A percentile compares a stretch with the other conserved stretches of the same genome.
Evolutionary conservation across 495 filamentous ascomycete species (phyloP).

Genomic region (Penicilliopsis zonata): DNA sequence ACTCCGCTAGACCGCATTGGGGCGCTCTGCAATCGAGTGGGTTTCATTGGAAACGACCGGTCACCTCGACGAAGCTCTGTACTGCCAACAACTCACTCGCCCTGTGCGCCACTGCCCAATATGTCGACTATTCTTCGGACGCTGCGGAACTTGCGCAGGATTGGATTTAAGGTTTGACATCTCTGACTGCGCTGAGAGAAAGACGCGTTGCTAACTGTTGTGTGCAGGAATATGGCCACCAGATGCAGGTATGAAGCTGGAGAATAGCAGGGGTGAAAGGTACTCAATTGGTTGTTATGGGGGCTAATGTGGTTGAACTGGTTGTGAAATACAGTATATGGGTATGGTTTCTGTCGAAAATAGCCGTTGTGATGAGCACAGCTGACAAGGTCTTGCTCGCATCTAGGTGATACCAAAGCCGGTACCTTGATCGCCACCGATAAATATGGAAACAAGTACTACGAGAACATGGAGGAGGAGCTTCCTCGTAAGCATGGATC

Average conservation of each 20-base stretch:
- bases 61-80: neutral
- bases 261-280: conserved; percentile 6
- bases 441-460: conserved; percentile 94
- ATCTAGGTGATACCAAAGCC: conserved; percentile 87
- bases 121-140: conserved; percentile 93
- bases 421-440: conserved; percentile 78
- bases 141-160: conserved; percentile 69
- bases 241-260: conserved; percentile 65
- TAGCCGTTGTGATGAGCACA: neutral
- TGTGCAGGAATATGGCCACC: conserved; percentile 70
- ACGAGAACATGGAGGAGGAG: conserved; percentile 85
- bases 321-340: conserved; percentile 43
- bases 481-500: conserved; percentile 66
- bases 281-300: conserved; percentile 1
- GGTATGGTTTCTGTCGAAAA: conserved; percentile 30
- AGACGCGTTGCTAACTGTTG: conserved; percentile 17
- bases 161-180: conserved; percentile 67
- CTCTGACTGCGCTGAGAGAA: neutral
- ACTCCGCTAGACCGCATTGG: conserved; percentile 13
- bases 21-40: conserved; percentile 3
- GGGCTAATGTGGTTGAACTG: conserved; percentile 11
- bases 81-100: conserved; percentile 5
- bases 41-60: neutral
- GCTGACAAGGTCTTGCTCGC: conserved; percentile 19
- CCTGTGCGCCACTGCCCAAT: conserved; percentile 18